Evolutionary conservation across 176 grass and related monocot genomes (phyloP).

Genomic region (Bothriochloa decipiens): DNA sequence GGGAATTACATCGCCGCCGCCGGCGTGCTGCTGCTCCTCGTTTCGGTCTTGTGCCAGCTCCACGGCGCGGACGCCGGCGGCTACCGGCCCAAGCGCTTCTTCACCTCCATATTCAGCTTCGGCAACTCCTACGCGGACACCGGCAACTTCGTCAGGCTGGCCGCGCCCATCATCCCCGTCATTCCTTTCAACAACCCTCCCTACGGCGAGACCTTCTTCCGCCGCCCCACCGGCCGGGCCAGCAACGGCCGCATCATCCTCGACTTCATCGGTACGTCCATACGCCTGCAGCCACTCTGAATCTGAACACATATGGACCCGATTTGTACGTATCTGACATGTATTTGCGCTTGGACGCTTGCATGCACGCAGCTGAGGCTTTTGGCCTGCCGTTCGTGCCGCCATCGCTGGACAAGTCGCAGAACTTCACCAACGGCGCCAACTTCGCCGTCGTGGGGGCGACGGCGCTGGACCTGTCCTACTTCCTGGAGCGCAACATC

Average conservation of each 20-base stretch:
- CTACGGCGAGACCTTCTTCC: slow-evolving; percentile 43
- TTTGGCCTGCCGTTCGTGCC: slow-evolving; percentile 60
- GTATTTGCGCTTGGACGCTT: background rate
- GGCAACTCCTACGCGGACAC: slow-evolving; percentile 71
- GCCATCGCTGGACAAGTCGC: slow-evolving; percentile 33
- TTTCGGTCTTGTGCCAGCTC: background rate
- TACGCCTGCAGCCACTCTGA: background rate
- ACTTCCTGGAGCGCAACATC: slow-evolving; percentile 42
- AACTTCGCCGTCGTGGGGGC: slow-evolving; percentile 57
- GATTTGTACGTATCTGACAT: too few relatives aligned
- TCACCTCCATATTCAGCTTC: slow-evolving; percentile 59
- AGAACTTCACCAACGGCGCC: slow-evolving; percentile 52
- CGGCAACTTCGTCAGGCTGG: slow-evolving; percentile 57
- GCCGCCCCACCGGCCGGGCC: slow-evolving; percentile 38
- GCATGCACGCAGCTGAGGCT: slow-evolving; percentile 42
- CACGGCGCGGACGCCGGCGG: background rate
- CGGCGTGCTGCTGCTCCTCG: slow-evolving; percentile 15
- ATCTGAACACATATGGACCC: background rate
- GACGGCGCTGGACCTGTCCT: slow-evolving; percentile 49
- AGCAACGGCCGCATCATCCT: slow-evolving; percentile 63
- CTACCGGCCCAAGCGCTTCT: slow-evolving; percentile 2
- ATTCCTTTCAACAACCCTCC: slow-evolving; percentile 47
- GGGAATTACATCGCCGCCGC: too few relatives aligned
- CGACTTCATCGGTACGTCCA: slow-evolving; percentile 57
- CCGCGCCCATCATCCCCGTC: slow-evolving; percentile 16